Base-by-base conservation (phyloP, 768 basidiomycete species). In the Tubosaeta brunneosetosa region DNA sequence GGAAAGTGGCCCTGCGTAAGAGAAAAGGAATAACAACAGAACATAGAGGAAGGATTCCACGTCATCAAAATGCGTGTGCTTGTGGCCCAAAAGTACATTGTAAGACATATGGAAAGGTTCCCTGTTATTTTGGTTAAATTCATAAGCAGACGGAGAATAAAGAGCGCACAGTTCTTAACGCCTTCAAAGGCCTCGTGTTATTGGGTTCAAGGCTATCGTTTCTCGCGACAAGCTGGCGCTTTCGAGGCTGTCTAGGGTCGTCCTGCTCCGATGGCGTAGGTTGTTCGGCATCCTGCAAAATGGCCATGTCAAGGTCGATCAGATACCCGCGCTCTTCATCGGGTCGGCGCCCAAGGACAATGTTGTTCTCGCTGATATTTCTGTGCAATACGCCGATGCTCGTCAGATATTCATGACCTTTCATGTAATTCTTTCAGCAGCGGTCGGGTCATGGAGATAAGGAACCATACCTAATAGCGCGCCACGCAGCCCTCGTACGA, bases 321-420 rank as follows among this genome's bases (percentile, higher is more conserved):
- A 71, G 17, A 37, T 67, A 71, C 1, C 68, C 70, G 32, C 55
- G 16, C 36, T 51, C 53, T 3, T 40, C 54, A 33, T 50, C 49
- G 16, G 49, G 52, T 14, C 16, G 38, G 19, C 19, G 49, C 2
- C 56, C 56, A 3, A 73, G 65, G 16, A 73, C 61, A 5, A 74
- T 58, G 43, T 71, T 72, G 9, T 70, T 69, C 27, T 64, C 62
- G 52, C 68, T 73, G 44, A 72, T 55, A 43, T 73, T 66, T 4
- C 68, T 56, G 36, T 72, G 70, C 3, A 71, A 47, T 37, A 74
- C 61, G 0, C 61, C 63, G 7, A 53, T 50, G 0, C 14, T 29
- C 3, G 50, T 55, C 0, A 64, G 55, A 41, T 37, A 58, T 32
- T 62, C 37, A n/a, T 62, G 63, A 0, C 63, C 46, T 47, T 16